phyloP scores from a whole-genome alignment of 305 asterid genomes.

The Lippia alba region DNA sequence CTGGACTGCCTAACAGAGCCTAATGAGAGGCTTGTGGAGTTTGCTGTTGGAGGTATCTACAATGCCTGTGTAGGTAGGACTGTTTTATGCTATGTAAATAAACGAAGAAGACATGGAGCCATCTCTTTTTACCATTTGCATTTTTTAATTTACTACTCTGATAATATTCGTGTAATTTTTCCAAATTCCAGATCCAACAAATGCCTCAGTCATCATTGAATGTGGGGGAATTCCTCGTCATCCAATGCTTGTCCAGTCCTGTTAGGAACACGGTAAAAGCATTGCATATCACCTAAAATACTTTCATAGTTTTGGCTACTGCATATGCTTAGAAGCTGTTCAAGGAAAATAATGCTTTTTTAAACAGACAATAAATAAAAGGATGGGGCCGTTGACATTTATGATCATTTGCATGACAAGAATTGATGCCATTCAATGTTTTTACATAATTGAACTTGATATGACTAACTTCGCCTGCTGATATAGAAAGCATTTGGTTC shows the following conservation, averaged over 20 bases:
- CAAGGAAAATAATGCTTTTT: neutral
- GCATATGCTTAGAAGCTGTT: slow-evolving; percentile 14
- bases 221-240: slow-evolving; percentile 82
- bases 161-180: slow-evolving; percentile 1
- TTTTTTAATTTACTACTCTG: neutral
- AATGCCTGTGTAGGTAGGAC: slow-evolving; percentile 79
- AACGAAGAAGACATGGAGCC: neutral
- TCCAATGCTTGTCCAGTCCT: slow-evolving; percentile 90
- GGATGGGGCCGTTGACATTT: slow-evolving; percentile 5
- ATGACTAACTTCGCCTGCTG: neutral
- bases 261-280: slow-evolving; percentile 82
- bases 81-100: slow-evolving; percentile 5
- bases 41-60: slow-evolving; percentile 92
- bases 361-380: neutral
- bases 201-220: slow-evolving; percentile 72
- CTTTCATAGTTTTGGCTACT: neutral
- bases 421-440: neutral
- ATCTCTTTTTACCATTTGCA: neutral
- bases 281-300: slow-evolving; percentile 6
- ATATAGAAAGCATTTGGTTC: neutral
- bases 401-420: neutral
- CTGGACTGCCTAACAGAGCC: slow-evolving; percentile 94
- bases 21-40: slow-evolving; percentile 84
- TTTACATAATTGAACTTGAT: slow-evolving; percentile 1
- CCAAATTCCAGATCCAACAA: slow-evolving; percentile 70